Evolutionary conservation across 306 rosid species (phyloP).

Genomic region (Dryas alaskensis): DNA sequence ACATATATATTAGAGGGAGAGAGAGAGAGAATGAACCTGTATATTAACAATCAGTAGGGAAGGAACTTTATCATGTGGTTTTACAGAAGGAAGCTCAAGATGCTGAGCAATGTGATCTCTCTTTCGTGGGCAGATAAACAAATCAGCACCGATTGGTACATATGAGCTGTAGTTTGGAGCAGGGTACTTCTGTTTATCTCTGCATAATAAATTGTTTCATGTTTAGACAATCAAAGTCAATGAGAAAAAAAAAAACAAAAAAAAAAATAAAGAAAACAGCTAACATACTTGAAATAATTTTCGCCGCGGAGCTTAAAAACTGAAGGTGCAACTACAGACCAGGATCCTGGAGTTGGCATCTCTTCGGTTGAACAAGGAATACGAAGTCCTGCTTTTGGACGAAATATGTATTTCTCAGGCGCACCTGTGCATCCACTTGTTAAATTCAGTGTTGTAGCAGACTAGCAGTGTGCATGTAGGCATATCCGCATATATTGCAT

Average conservation of each 20-base stretch:
- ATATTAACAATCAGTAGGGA: constrained; percentile 80
- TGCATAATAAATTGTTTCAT: constrained; percentile 32
- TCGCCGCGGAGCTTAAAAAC: constrained; percentile 79
- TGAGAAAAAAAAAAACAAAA: constrained; percentile 3
- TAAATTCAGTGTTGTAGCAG: background rate
- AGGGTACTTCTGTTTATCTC: constrained; percentile 68
- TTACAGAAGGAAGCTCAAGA: constrained; percentile 72
- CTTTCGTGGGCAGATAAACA: constrained; percentile 62
- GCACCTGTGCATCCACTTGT: constrained; percentile 45
- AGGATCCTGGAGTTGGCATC: constrained; percentile 48
- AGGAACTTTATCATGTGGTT: constrained; percentile 53
- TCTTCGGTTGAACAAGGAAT: constrained; percentile 52
- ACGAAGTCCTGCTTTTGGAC: constrained; percentile 58
- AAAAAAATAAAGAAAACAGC: constrained; percentile 16
- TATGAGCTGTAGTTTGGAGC: constrained; percentile 67
- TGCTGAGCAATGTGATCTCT: constrained; percentile 79
- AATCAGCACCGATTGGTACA: constrained; percentile 78
- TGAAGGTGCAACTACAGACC: constrained; percentile 73
- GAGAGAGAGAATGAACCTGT: constrained; percentile 49
- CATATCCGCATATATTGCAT: background rate
- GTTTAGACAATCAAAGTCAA: constrained; percentile 12
- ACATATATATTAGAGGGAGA: too few species aligned
- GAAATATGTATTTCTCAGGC: constrained; percentile 58
- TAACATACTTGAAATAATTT: constrained; percentile 66
- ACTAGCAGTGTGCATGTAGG: too few species aligned